A percentile compares a stretch with the other conserved stretches of the same genome.
Conservation (phyloP, 106 monocot species). For the Triglochin maritima region DNA sequence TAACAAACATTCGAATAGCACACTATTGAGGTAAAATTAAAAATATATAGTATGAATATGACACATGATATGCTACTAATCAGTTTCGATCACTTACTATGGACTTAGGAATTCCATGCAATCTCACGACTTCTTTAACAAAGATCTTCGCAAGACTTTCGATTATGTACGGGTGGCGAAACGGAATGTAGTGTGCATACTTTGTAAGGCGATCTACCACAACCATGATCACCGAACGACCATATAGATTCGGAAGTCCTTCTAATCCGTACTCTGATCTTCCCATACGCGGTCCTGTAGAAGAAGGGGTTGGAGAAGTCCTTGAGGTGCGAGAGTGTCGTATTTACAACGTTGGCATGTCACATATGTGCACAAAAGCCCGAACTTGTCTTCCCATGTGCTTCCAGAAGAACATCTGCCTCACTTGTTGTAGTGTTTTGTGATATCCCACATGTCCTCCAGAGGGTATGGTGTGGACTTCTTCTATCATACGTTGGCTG, state of each 20-base stretch:
- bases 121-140: background rate
- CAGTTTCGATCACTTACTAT: background rate
- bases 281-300: background rate
- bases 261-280: constrained; percentile 8
- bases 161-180: constrained; percentile 1
- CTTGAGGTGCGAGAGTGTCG: background rate
- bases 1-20: too few relatives aligned
- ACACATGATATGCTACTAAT: too few relatives aligned
- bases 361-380: background rate
- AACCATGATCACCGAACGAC: background rate
- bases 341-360: constrained; percentile 1
- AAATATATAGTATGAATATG: too few relatives aligned
- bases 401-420: background rate
- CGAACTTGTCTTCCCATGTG: background rate
- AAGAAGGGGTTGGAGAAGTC: constrained; percentile 9
- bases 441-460: constrained; percentile 2
- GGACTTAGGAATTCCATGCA: background rate
- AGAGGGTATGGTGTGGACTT: background rate
- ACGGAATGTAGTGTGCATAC: constrained; percentile 7
- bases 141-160: background rate
- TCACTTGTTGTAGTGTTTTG: background rate
- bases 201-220: constrained; percentile 6
- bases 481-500: background rate
- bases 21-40: too few relatives aligned
- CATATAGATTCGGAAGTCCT: background rate